phyloP scores from a whole-genome alignment of 129 eudicot species.

The Pittosporum tobira region DNA sequence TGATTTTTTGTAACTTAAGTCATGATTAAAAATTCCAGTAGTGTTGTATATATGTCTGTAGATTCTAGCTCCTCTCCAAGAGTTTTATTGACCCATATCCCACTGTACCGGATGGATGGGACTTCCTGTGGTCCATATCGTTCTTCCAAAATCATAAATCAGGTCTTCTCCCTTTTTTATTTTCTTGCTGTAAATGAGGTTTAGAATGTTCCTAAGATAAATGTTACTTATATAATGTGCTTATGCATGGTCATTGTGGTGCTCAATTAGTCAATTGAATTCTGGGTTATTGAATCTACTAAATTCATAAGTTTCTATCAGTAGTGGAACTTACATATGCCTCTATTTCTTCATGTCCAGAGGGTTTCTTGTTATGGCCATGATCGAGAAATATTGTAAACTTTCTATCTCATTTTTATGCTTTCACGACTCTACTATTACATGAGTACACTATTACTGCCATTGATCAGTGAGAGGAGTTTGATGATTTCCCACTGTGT shows the following conservation, averaged over 20 bases:
- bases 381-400: slow-evolving; percentile 54
- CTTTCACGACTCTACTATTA: not conserved
- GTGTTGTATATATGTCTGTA: slow-evolving; percentile 16
- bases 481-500: slow-evolving; percentile 14
- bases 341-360: slow-evolving; percentile 40
- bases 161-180: slow-evolving; percentile 25
- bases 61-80: slow-evolving; percentile 46
- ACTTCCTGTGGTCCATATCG: slow-evolving; percentile 91
- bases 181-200: not conserved
- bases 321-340: slow-evolving; percentile 12
- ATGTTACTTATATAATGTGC: not conserved
- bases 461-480: slow-evolving; percentile 2
- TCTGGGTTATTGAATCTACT: too few species aligned
- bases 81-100: slow-evolving; percentile 83
- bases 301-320: slow-evolving; percentile 3
- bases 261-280: slow-evolving; percentile 1
- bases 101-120: slow-evolving; percentile 73
- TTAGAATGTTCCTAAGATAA: not conserved
- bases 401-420: slow-evolving; percentile 12
- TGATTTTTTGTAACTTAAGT: too few species aligned
- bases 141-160: slow-evolving; percentile 64
- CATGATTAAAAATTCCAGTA: too few species aligned
- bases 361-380: slow-evolving; percentile 42
- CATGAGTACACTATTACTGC: slow-evolving; percentile 1
- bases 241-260: slow-evolving; percentile 6